Evolutionary conservation across 192 early-diverging fungal species (phyloP).

Genomic region (Coemansia sp.): DNA sequence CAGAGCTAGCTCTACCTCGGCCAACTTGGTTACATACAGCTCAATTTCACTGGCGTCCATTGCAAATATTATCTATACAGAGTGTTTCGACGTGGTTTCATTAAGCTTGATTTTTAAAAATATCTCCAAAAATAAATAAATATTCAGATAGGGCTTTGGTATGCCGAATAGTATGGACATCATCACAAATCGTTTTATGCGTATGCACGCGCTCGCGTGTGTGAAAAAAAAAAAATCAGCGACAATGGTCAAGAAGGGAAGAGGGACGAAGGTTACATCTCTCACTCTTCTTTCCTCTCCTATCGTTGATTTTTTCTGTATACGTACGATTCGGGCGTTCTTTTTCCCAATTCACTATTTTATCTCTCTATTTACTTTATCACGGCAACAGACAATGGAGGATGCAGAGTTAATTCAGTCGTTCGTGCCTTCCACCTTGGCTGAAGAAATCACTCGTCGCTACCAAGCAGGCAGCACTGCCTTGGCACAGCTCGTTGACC

Average conservation of each 20-base stretch:
- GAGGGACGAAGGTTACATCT: background rate
- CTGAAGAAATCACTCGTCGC: constrained; percentile 40
- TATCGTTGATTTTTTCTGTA: background rate
- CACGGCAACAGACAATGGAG: background rate
- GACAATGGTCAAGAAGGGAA: background rate
- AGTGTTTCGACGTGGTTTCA: background rate
- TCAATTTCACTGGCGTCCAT: constrained; percentile 50
- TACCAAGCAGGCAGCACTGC: constrained; percentile 28
- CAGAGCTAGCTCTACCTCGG: constrained; percentile 49
- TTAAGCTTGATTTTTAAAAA: background rate
- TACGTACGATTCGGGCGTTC: background rate
- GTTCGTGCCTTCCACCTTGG: constrained; percentile 29
- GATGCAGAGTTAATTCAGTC: constrained; percentile 25
- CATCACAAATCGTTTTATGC: background rate
- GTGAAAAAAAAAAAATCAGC: background rate
- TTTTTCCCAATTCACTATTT: background rate
- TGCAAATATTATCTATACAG: background rate
- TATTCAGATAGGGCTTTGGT: background rate
- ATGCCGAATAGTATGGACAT: background rate
- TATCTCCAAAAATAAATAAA: background rate
- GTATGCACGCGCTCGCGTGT: too few species aligned
- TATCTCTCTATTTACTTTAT: background rate
- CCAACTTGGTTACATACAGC: constrained; percentile 35
- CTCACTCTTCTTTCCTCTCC: background rate
- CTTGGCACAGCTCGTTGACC: constrained; percentile 36